Conservation (phyloP, 768 basidiomycete species). For the Lactarius tabidus region DNA sequence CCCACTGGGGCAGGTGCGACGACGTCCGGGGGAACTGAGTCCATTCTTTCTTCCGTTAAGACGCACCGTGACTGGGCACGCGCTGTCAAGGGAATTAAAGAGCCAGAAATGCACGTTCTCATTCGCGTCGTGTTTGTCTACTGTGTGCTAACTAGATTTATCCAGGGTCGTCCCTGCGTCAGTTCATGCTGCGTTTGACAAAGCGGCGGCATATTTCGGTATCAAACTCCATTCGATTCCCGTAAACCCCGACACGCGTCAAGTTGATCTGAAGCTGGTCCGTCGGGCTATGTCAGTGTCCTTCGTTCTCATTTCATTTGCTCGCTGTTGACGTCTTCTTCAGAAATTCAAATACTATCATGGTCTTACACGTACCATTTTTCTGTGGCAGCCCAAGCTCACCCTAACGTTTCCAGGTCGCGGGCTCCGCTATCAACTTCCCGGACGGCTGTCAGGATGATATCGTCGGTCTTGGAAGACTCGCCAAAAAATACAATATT, state of each 20-base stretch:
- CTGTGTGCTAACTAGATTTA: constrained; percentile 6
- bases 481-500: constrained; percentile 71
- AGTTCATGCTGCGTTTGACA: constrained; percentile 94
- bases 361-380: constrained; percentile 44
- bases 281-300: constrained; percentile 78
- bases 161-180: constrained; percentile 75
- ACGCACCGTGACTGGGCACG: constrained; percentile 92
- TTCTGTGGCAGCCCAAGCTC: not conserved
- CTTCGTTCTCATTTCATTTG: constrained; percentile 7
- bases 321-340: constrained; percentile 13
- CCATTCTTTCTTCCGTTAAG: constrained; percentile 93
- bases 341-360: constrained; percentile 85
- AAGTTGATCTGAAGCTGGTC: constrained; percentile 72
- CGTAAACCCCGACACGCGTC: constrained; percentile 69
- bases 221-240: constrained; percentile 89
- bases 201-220: constrained; percentile 81
- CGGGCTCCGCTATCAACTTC: constrained; percentile 84
- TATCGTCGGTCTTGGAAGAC: constrained; percentile 68
- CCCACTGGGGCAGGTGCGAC: constrained; percentile 86
- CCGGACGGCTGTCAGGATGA: constrained; percentile 86
- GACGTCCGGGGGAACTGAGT: constrained; percentile 94
- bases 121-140: not conserved
- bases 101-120: constrained; percentile 81
- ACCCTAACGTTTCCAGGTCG: constrained; percentile 46
- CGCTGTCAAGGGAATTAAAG: constrained; percentile 77